phyloP scores from a whole-genome alignment of 371 early-diverging fungal genomes.

The Sporodiniella umbellata region DNA sequence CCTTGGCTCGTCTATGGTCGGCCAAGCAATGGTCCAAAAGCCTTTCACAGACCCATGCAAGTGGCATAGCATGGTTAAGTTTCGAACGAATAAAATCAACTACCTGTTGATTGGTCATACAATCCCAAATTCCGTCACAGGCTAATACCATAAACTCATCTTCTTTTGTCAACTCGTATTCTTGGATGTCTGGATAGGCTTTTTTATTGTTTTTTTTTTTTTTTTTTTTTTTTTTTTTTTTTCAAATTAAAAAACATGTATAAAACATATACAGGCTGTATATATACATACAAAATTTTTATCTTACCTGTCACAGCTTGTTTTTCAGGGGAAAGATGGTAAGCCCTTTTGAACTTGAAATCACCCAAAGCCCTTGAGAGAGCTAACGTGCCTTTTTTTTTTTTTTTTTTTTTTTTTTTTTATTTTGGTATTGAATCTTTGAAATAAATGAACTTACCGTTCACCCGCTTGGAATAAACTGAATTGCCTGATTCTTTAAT shows the following conservation, averaged over 20 bases:
- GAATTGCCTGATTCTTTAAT: conserved; percentile 90
- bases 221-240: no score
- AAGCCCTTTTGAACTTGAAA: conserved; percentile 89
- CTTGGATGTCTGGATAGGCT: conserved; percentile 70
- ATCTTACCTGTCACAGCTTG: conserved; percentile 82
- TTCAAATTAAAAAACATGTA: no score
- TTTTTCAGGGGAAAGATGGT: conserved; percentile 70
- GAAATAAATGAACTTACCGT: conserved; percentile 59
- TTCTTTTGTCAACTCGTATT: conserved; percentile 55
- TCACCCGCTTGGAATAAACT: conserved; percentile 94
- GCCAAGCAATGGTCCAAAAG: conserved; percentile 93
- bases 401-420: not conserved
- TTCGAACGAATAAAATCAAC: conserved; percentile 72
- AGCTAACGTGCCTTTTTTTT: conserved; percentile 75
- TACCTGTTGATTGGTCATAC: conserved; percentile 89
- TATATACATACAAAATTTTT: no score
- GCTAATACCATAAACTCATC: conserved; percentile 95
- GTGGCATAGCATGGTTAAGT: conserved; percentile 51
- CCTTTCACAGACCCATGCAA: conserved; percentile 76
- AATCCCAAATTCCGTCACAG: conserved; percentile 99
- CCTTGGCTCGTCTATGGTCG: conserved; percentile 76
- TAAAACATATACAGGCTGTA: not conserved
- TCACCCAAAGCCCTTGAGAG: conserved; percentile 96
- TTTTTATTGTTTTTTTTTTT: no score
- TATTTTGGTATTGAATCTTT: not conserved